Evolutionary conservation across 352 stramenopile species (phyloP).

Genomic region (Globisporangium okanoganense): DNA sequence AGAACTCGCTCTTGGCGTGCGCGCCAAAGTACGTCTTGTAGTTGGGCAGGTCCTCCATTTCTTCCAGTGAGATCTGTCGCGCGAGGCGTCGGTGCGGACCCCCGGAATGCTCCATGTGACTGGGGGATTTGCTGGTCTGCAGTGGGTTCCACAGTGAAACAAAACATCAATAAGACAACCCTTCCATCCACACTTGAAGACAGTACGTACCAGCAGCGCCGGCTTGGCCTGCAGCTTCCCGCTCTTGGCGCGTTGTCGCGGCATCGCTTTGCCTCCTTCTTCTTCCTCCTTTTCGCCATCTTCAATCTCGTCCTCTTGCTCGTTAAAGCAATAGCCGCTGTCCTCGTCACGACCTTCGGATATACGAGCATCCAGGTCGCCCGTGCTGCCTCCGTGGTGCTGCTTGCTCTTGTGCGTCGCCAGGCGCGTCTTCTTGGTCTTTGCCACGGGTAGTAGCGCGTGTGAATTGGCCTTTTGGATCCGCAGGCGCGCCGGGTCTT

Average conservation of each 20-base stretch:
- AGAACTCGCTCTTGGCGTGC: slow-evolving; percentile 51
- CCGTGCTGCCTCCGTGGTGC: not conserved
- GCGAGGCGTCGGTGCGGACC: slow-evolving; percentile 17
- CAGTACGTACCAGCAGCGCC: not conserved
- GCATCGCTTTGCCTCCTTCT: not conserved
- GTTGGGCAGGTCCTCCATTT: slow-evolving; percentile 34
- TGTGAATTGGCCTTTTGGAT: slow-evolving; percentile 11
- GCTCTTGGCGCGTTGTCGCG: slow-evolving; percentile 9
- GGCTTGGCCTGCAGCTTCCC: slow-evolving; percentile 5
- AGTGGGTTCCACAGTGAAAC: not conserved
- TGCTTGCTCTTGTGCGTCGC: not conserved
- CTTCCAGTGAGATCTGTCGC: slow-evolving; percentile 31
- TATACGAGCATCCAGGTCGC: not conserved
- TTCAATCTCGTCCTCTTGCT: not conserved
- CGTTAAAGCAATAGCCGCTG: not conserved
- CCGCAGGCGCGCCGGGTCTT: not conserved
- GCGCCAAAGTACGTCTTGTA: slow-evolving; percentile 64
- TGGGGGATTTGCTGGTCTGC: not conserved
- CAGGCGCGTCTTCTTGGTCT: not conserved
- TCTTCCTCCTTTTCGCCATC: not conserved
- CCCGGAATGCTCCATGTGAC: not conserved
- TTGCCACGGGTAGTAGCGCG: not conserved
- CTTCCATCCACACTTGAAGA: not conserved
- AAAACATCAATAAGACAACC: not conserved
- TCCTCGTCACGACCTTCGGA: not conserved